These are phyloP conservation scores for Aspergillus indologenus DNA, from an alignment of 495 filamentous ascomycete genomes.

Conservation along the genomic window DNA sequence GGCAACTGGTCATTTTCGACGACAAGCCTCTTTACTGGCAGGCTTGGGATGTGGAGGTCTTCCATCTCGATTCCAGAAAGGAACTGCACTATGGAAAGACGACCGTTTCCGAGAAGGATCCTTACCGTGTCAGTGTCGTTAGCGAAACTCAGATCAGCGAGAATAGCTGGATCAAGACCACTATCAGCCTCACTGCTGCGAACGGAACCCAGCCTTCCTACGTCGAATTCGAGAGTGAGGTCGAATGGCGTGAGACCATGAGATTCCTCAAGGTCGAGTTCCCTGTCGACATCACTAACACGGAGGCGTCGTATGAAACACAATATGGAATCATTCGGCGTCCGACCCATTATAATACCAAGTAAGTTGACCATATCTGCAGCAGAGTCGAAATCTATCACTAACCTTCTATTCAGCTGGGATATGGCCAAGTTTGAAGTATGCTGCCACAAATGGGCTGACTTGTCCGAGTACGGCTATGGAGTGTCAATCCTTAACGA, in stretches of 20 bases:
- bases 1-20: slow-evolving; percentile 92
- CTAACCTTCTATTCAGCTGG: slow-evolving; percentile 54
- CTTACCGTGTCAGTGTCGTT: slow-evolving; percentile 71
- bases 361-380: slow-evolving; percentile 34
- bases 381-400: neutral
- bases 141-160: slow-evolving; percentile 85
- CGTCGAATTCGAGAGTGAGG: slow-evolving; percentile 75
- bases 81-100: slow-evolving; percentile 65
- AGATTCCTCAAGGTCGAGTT: slow-evolving; percentile 99
- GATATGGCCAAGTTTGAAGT: slow-evolving; percentile 99
- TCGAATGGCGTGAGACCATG: slow-evolving; percentile 93
- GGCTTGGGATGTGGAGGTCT: slow-evolving; percentile 98
- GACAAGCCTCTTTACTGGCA: slow-evolving; percentile 99
- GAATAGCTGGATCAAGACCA: slow-evolving; percentile 81
- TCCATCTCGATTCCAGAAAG: slow-evolving; percentile 82
- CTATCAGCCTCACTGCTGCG: slow-evolving; percentile 72
- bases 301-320: slow-evolving; percentile 93
- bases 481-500: slow-evolving; percentile 95
- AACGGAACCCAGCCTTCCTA: slow-evolving; percentile 60
- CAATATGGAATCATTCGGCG: slow-evolving; percentile 85
- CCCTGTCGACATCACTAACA: slow-evolving; percentile 87
- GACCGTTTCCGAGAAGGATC: slow-evolving; percentile 66
- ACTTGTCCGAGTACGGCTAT: slow-evolving; percentile 87
- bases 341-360: slow-evolving; percentile 93
- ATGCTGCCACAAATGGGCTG: slow-evolving; percentile 96